These are phyloP conservation scores for Fusarium sp. DNA, from an alignment of 2,329 filamentous ascomycete genomes.

Conservation along the genomic window DNA sequence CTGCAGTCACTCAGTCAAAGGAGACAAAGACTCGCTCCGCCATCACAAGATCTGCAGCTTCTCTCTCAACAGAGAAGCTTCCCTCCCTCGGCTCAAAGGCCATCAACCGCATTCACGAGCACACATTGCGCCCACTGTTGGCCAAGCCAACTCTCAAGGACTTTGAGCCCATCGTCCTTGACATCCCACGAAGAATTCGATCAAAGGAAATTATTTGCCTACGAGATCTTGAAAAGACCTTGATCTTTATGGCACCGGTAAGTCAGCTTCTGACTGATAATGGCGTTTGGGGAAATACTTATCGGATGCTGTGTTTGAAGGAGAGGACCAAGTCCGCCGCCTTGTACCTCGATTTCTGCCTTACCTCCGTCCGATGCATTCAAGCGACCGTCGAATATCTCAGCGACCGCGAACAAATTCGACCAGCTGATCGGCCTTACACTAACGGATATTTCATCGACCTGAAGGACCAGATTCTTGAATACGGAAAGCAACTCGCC, in stretches of 20 bases:
- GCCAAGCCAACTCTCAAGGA: constrained; percentile 78
- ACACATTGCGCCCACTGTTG: constrained; percentile 82
- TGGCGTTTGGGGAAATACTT: constrained; percentile 72
- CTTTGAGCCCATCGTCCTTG: constrained; percentile 83
- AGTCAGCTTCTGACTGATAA: constrained; percentile 73
- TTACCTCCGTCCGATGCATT: constrained; percentile 89
- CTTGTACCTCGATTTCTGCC: constrained; percentile 87
- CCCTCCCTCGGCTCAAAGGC: constrained; percentile 76
- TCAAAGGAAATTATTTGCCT: constrained; percentile 90
- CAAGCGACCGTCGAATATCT: constrained; percentile 89
- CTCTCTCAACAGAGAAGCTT: constrained; percentile 61
- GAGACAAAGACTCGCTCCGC: constrained; percentile 52
- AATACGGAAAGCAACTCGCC: constrained; percentile 87
- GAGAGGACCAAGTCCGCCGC: constrained; percentile 78
- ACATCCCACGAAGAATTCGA: constrained; percentile 82
- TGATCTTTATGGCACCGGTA: constrained; percentile 93
- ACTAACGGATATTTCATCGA: constrained; percentile 97
- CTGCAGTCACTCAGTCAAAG: constrained; percentile 54
- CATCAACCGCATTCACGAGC: constrained; percentile 81
- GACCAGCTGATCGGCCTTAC: constrained; percentile 88
- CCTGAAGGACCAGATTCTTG: constrained; percentile 90
- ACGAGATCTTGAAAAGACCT: constrained; percentile 92
- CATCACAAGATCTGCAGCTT: constrained; percentile 70
- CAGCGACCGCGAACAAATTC: constrained; percentile 86
- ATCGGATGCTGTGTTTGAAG: constrained; percentile 79